Percentiles rank a stretch among this genome's conserved stretches.
Conservation (phyloP, 441 rosid genomes). For the Gossypium trilobum region DNA sequence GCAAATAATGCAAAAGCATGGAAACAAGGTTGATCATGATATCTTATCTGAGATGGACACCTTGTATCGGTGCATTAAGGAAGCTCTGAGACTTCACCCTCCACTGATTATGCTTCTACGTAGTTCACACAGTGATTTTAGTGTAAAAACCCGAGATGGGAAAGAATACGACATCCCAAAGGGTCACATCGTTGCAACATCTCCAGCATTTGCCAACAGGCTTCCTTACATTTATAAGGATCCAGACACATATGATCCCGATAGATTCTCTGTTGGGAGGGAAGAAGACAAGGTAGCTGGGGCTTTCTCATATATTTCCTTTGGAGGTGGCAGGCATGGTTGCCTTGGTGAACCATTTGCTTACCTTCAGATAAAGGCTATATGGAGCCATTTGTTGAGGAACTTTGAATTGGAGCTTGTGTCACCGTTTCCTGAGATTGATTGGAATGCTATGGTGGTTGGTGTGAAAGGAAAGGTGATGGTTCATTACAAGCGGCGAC, state of each 20-base stretch:
- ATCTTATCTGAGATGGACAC: conserved; percentile 86
- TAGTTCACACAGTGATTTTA: conserved; percentile 75
- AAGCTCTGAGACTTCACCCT: conserved; percentile 94
- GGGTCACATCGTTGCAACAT: conserved; percentile 89
- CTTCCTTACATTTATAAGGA: conserved; percentile 69
- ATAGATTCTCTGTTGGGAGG: conserved; percentile 72
- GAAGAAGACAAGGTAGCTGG: conserved; percentile 94
- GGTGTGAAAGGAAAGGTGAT: conserved; percentile 94
- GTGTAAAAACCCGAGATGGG: conserved; percentile 69
- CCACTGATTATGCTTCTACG: conserved; percentile 89
- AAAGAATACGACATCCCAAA: conserved; percentile 82
- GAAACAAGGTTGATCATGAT: conserved; percentile 81
- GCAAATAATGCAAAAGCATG: conserved; percentile 61
- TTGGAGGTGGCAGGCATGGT: conserved; percentile 97
- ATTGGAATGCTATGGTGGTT: conserved; percentile 99
- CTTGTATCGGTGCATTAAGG: conserved; percentile 85
- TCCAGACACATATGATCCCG: conserved; percentile 79
- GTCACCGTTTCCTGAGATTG: conserved; percentile 96
- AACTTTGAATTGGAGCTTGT: conserved; percentile 79
- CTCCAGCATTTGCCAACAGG: conserved; percentile 94
- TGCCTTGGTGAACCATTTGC: conserved; percentile 98
- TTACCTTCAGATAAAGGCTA: conserved; percentile 94
- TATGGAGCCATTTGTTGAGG: conserved; percentile 94
- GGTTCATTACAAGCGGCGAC: conserved; percentile 80
- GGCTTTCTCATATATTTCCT: conserved; percentile 76